Evolutionary conservation across 1,284 basidiomycete genomes (phyloP).

Genomic region (Sporisorium scitamineum): DNA sequence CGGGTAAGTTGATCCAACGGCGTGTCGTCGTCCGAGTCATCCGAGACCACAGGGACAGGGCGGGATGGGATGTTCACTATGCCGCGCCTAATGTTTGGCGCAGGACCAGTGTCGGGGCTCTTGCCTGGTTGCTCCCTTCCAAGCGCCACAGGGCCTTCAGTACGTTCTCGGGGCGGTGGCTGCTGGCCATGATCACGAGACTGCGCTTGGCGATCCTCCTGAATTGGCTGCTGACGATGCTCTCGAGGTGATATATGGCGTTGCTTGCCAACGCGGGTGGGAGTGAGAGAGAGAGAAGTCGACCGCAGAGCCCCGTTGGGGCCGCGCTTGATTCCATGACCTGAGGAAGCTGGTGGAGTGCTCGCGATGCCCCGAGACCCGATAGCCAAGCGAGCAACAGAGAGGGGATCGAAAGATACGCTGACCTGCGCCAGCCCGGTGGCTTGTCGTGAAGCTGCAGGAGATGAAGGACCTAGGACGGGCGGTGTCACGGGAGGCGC

Average conservation of each 20-base stretch:
- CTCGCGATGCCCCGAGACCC: not conserved
- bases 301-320: not conserved
- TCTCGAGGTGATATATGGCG: not conserved
- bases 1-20: not conserved
- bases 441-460: not conserved
- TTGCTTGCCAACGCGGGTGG: not conserved
- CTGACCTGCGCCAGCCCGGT: not conserved
- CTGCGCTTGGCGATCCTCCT: not conserved
- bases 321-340: not conserved
- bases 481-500: not conserved
- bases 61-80: not conserved
- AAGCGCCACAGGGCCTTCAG: not conserved
- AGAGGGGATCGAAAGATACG: conserved; percentile 7
- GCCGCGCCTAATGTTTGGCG: not conserved
- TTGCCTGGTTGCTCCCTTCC: not conserved
- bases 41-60: not conserved
- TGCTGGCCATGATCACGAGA: not conserved
- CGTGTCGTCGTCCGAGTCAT: conserved; percentile 9
- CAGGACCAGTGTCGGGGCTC: not conserved
- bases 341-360: not conserved
- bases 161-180: not conserved
- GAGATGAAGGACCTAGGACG: not conserved
- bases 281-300: not conserved
- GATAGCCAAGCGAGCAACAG: conserved; percentile 6
- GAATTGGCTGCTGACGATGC: not conserved